These are phyloP conservation scores for Limnomonas spitsbergensis DNA, from an alignment of 139 green algal species.

Conservation along the genomic window DNA sequence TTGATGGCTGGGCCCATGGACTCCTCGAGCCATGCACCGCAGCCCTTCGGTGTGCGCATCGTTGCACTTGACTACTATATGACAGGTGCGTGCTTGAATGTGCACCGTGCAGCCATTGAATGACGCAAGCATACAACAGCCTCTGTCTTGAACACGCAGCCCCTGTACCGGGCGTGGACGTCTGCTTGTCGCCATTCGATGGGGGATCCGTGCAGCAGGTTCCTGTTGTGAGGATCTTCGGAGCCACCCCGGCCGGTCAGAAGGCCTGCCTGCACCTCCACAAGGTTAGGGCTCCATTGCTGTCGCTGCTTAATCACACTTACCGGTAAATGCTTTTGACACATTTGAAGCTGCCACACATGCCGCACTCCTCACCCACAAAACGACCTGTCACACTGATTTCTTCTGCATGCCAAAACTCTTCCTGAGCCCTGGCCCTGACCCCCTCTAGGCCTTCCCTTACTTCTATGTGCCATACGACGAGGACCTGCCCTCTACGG, in stretches of 20 bases:
- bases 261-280: slow-evolving; percentile 90
- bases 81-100: slow-evolving; percentile 4
- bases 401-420: too few species aligned
- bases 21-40: too few species aligned
- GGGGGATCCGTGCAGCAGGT: slow-evolving; percentile 65
- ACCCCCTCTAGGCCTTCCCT: slow-evolving; percentile 76
- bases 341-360: too few species aligned
- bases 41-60: too few species aligned
- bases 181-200: slow-evolving; percentile 59
- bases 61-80: slow-evolving; percentile 86
- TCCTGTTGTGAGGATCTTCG: slow-evolving; percentile 89
- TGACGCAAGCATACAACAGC: not conserved
- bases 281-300: slow-evolving; percentile 41
- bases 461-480: slow-evolving; percentile 92
- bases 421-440: too few species aligned
- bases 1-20: too few species aligned
- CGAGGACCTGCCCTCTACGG: slow-evolving; percentile 68
- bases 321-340: too few species aligned
- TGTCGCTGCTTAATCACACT: slow-evolving; percentile 11
- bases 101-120: too few species aligned
- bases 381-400: too few species aligned
- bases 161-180: slow-evolving; percentile 77
- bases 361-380: too few species aligned
- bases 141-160: slow-evolving; percentile 21
- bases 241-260: slow-evolving; percentile 80